Base-by-base conservation (phyloP, 2,329 filamentous ascomycete genomes). In the Arachnomyces sp. region DNA sequence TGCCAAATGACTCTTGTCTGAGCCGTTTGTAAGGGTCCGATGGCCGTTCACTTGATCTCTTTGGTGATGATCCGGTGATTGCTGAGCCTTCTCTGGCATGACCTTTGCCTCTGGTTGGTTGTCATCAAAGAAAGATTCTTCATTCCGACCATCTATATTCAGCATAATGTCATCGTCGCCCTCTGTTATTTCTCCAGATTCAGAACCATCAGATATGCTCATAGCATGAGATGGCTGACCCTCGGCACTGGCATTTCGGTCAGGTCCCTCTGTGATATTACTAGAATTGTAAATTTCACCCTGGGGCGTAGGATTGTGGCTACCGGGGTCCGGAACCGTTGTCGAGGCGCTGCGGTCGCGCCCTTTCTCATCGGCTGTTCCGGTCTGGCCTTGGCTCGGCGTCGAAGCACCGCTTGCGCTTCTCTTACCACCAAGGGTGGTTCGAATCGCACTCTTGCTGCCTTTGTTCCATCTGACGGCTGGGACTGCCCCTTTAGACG, bases 401-500 rank as follows among this genome's bases (percentile, higher is more conserved):
- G 46, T 40, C 7, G 45, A 25, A 8, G 39, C 48, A 31, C 21
- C 21, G 21, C 42, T 51, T 15, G 45, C 44, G 13, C 41, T 46
- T n/a, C 44, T n/a, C 16, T 46, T 48, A 39, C 52, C 53, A 18
- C 60, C 55, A 38, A 71, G 60, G 1, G 62, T 62, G 12, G 65
- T 72, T 30, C 68, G 56, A 34, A 71, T 59, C 7, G 59, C 57
- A 32, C 55, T 56, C 35, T 63, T 65, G 16, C 60, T 62, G 14
- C 61, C 61, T 42, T 65, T 59, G 37, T 72, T 71, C 68, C 68
- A 71, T 40, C 59, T 66, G n/a, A 60, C 55, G 1, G 55, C 53
- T 7, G 58, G 56, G 16, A 53, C 48, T 9, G 53, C 55, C 37
- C 39, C 53, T 28, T 48, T 51, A 4, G 46, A 45, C 34, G 55